phyloP scores from a whole-genome alignment of 2,329 filamentous ascomycete species.

The Cladosporium sp. region DNA sequence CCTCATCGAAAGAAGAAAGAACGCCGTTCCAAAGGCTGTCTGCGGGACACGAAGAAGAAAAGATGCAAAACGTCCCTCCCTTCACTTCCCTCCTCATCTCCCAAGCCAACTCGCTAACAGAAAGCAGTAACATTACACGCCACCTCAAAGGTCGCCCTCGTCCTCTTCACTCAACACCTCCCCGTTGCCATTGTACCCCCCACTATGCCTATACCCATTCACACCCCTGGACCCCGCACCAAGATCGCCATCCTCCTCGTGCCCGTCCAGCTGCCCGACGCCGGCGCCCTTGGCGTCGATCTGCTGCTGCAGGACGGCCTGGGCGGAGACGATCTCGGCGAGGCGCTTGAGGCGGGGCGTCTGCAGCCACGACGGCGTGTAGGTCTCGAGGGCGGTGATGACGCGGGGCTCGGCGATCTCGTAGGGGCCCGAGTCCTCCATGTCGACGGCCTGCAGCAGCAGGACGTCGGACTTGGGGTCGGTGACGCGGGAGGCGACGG shows the following conservation, averaged over 20 bases:
- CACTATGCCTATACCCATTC: conserved; percentile 5
- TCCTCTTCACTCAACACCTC: conserved; percentile 7
- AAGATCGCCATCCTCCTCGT: conserved; percentile 7
- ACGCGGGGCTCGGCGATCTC: conserved; percentile 95
- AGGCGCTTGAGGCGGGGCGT: conserved; percentile 89
- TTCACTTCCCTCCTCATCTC: too few species aligned
- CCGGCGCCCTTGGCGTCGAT: conserved; percentile 8
- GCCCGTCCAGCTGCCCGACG: not conserved
- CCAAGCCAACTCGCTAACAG: too few species aligned
- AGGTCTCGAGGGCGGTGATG: conserved; percentile 94
- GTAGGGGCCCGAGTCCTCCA: conserved; percentile 98
- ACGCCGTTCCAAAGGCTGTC: too few species aligned
- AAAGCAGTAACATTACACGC: too few species aligned
- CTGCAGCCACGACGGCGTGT: conserved; percentile 97
- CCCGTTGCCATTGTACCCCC: conserved; percentile 1
- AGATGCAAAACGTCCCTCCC: too few species aligned
- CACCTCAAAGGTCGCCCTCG: not conserved
- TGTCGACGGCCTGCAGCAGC: conserved; percentile 87
- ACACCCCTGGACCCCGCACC: not conserved
- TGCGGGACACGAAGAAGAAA: too few species aligned
- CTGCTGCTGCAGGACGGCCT: conserved; percentile 75
- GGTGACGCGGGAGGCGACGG: conserved; percentile 89
- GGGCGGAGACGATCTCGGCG: conserved; percentile 95
- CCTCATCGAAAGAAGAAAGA: too few species aligned
- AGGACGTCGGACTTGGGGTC: conserved; percentile 92